Evolutionary conservation across 768 basidiomycete genomes (phyloP), one percentile per base, ranked within the genome.

Genomic region (Pisolithus microcarpus): DNA sequence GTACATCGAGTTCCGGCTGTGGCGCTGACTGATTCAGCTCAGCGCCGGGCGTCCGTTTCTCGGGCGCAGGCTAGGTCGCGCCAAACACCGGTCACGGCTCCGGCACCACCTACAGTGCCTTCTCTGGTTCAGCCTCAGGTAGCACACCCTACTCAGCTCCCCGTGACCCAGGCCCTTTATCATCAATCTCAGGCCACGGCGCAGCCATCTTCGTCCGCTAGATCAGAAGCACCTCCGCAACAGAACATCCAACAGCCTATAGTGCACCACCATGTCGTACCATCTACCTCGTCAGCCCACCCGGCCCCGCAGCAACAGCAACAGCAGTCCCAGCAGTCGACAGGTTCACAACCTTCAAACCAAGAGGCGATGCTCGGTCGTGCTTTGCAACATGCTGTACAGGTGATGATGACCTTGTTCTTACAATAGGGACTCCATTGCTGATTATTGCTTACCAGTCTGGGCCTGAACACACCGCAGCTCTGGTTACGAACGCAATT

Each of bases 381-480:
- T 18, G 38, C 38, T 24, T 68, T 66, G 30, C 66, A 61, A 36
- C 18, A 6, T 1, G 59, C 55, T 13, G 45, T 56, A 7, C 49
- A 56, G 39, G 65, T 66, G 46, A 46, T n/a, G 31, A 23, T 36
- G 4, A 65, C 55, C 13, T 36, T 44, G 46, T 24, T 7, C 51
- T 52, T 10, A 34, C 13, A 19, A 43, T 39, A 15, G 43, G 38
- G n/a, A n/a, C 11, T 39, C n/a, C 13, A 13, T 9, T 1, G 15
- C 38, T 40, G 50, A 30, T 48, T 58, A 36, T 61, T 28, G 18
- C 26, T 18, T n/a, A 30, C 24, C 1, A 65, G 64, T 46, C 43
- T n/a, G 64, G 62, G 16, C 10, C n/a, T 13, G n/a, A 38, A 11
- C 8, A 38, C 18, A 7, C 62, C 26, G 53, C 58, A 38, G 11